phyloP scores from a whole-genome alignment of 2,329 filamentous ascomycete genomes.

The Colletotrichum camelliae region DNA sequence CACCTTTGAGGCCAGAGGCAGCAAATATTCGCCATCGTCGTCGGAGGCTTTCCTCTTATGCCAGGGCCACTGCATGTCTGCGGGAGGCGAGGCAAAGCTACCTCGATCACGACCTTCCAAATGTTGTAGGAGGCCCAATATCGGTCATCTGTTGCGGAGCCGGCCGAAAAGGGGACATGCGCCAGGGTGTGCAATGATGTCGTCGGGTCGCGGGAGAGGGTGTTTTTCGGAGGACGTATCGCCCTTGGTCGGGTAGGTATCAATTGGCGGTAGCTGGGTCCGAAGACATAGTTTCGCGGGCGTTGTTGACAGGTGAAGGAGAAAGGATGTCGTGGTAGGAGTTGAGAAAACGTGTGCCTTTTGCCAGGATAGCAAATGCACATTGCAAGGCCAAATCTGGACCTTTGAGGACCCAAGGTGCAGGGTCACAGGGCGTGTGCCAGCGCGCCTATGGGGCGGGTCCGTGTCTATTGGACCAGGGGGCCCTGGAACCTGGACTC shows the following conservation, averaged over 20 bases:
- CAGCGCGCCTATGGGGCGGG: slow-evolving; percentile 13
- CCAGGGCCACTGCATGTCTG: slow-evolving; percentile 43
- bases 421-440: slow-evolving; percentile 5
- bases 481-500: slow-evolving; percentile 5
- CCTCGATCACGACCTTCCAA: slow-evolving; percentile 19
- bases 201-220: not conserved
- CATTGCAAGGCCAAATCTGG: slow-evolving; percentile 6
- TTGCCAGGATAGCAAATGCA: slow-evolving; percentile 12
- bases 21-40: slow-evolving; percentile 32
- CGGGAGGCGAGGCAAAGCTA: slow-evolving; percentile 2
- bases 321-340: slow-evolving; percentile 6
- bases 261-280: slow-evolving; percentile 7
- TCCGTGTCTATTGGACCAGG: slow-evolving; percentile 9
- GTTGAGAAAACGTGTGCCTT: slow-evolving; percentile 21
- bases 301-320: not conserved
- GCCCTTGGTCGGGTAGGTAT: slow-evolving; percentile 10
- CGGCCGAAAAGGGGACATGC: slow-evolving; percentile 17
- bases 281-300: slow-evolving; percentile 16
- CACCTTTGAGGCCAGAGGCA: slow-evolving; percentile 35
- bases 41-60: slow-evolving; percentile 36
- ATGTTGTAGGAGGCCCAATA: not conserved
- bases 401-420: not conserved
- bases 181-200: slow-evolving; percentile 4
- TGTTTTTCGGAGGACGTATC: not conserved
- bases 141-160: slow-evolving; percentile 17